Base-by-base conservation (phyloP, 441 rosid species). In the Mallotus repandus region DNA sequence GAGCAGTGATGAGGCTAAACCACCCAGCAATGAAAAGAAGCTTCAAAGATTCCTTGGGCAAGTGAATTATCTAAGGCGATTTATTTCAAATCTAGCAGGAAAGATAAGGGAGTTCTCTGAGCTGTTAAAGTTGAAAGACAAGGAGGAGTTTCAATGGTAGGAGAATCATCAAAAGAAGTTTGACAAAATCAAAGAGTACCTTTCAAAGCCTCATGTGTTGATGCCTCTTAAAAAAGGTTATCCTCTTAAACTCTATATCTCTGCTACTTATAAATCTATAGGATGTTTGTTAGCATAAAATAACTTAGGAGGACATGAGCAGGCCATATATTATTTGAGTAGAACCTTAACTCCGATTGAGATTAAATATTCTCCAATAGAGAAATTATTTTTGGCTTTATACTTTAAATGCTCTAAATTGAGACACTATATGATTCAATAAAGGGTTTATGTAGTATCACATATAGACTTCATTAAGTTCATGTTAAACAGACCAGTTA, bases 351-450 rank as follows among this genome's bases (percentile, higher is more conserved):
- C 2, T 7, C 5, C 48, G 5, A 7, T 16, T 1, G 35, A 70
- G 19, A 7, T 19, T 4, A 46, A 1, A 8, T 59, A 60, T 18
- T 48, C 22, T 5, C 16, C 43, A 7, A 60, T 7, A 6, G 8
- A 29, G 0, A 5, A 59, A 14, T 10, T 71, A 2, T 71, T 46
- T 22, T 46, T 70, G 9, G 21, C 57, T 19, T 70, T 45, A 14
- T 58, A 41, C 8, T 70, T 70, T 22, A 5, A 15, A 0, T 70
- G 66, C 45, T 41, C 22, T 43, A 70, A 70, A 25, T 15, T 70
- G 5, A 2, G 43, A 2, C 1, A 70, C 1, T 70, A 70, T 57
- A 0, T 45, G 10, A 18, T 57, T 12, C 29, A 1, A 0, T 0
- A 2, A 43, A 0, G 7, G 4, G 38, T 21, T 38, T 59, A 58